Evolutionary conservation across 2,329 filamentous ascomycete species (phyloP).

Genomic region (Neopestalotiopsis sp.): DNA sequence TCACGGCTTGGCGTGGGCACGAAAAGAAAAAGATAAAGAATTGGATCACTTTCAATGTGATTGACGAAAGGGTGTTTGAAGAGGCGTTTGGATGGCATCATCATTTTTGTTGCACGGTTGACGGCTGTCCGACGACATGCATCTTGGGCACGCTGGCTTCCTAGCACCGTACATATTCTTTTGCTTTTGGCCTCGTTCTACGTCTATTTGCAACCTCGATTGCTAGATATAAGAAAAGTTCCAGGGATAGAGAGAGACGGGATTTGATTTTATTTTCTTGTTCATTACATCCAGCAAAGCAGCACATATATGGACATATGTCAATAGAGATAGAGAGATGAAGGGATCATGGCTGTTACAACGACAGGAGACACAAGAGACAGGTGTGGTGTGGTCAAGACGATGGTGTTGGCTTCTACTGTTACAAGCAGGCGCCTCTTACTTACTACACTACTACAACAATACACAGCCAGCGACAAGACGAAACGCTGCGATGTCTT

Average conservation of each 20-base stretch:
- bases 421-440: not conserved
- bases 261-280: not conserved
- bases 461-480: not conserved
- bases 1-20: conserved; percentile 9
- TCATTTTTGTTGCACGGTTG: not conserved
- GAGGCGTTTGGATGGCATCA: not conserved
- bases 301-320: conserved; percentile 3
- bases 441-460: not conserved
- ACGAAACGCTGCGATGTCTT: not conserved
- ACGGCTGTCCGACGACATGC: not conserved
- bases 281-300: not conserved
- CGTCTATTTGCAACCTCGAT: not conserved
- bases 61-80: not conserved
- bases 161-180: conserved; percentile 17
- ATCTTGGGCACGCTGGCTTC: conserved; percentile 12
- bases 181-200: conserved; percentile 14
- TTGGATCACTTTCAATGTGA: not conserved
- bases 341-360: not conserved
- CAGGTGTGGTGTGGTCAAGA: not conserved
- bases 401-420: not conserved
- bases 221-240: conserved; percentile 9
- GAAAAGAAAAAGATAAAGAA: conserved; percentile 11
- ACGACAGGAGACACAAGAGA: not conserved
- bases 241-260: conserved; percentile 5
- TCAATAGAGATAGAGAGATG: not conserved